Conservation (phyloP, 2,329 filamentous ascomycete genomes). For the Verticillium alfalfae region DNA sequence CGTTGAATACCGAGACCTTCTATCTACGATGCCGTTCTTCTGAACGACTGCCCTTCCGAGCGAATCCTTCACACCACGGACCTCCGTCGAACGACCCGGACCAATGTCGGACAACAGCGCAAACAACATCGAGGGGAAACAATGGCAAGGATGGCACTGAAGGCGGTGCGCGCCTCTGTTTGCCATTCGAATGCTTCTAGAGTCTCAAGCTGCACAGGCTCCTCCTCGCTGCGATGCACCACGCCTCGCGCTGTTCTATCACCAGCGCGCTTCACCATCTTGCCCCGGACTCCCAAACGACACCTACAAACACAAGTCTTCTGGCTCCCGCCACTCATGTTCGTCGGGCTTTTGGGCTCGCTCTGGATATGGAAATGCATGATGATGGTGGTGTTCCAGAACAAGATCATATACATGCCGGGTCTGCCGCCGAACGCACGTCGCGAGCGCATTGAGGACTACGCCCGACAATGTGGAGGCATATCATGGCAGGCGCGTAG, state of each 20-base stretch:
- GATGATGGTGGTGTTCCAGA: conserved; percentile 73
- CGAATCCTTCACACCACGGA: too few relatives aligned
- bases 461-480: conserved; percentile 51
- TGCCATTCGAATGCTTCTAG: too few relatives aligned
- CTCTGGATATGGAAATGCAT: conserved; percentile 64
- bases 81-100: too few relatives aligned
- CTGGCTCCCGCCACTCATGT: conserved; percentile 62
- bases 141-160: too few relatives aligned
- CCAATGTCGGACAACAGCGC: too few relatives aligned
- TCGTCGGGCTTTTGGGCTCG: conserved; percentile 57
- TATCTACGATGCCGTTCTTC: too few relatives aligned
- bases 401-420: conserved; percentile 78
- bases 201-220: neutral
- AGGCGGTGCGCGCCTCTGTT: neutral
- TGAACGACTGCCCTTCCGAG: too few relatives aligned
- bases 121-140: too few relatives aligned
- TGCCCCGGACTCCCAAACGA: conserved; percentile 11
- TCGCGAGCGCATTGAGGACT: conserved; percentile 61
- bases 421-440: conserved; percentile 67
- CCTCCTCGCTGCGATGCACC: neutral
- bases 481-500: conserved; percentile 63
- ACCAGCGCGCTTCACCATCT: neutral
- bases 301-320: conserved; percentile 30
- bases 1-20: too few relatives aligned
- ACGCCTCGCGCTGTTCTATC: neutral